Percentiles rank a stretch among this genome's conserved stretches.
phyloP scores from a whole-genome alignment of 495 filamentous ascomycete species.

The Letharia columbiana region DNA sequence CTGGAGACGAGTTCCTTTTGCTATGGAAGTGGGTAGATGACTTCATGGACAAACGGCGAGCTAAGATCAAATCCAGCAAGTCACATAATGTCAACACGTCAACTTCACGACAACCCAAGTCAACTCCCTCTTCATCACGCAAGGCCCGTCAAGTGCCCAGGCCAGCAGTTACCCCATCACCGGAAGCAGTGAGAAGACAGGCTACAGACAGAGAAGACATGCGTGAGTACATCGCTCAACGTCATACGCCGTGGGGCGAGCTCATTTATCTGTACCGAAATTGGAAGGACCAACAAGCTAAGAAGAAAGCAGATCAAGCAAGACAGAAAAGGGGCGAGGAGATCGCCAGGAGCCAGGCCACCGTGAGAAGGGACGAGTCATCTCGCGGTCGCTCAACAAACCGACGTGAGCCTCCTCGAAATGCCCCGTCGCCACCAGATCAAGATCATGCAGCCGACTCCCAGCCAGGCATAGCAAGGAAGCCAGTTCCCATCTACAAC shows the following conservation, averaged over 20 bases:
- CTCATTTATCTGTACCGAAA: constrained; percentile 8
- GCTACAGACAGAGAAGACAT: constrained; percentile 7
- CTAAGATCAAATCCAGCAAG: constrained; percentile 8
- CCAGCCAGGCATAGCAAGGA: constrained; percentile 3
- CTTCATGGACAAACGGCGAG: constrained; percentile 7
- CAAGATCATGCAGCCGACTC: neutral
- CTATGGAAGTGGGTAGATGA: constrained; percentile 17
- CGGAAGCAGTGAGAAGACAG: constrained; percentile 5
- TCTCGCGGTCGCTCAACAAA: neutral
- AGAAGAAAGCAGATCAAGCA: constrained; percentile 11
- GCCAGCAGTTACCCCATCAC: neutral
- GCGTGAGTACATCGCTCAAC: constrained; percentile 11
- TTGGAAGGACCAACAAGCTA: constrained; percentile 1
- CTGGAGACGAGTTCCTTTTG: constrained; percentile 1
- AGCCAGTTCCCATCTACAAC: constrained; percentile 4
- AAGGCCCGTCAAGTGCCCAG: neutral
- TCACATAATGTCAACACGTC: neutral
- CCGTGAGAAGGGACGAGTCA: neutral
- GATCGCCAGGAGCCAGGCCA: neutral
- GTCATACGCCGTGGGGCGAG: constrained; percentile 11
- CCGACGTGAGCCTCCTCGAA: neutral
- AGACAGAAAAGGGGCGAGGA: constrained; percentile 1
- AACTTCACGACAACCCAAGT: neutral
- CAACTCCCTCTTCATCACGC: neutral
- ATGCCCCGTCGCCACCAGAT: neutral